Base-by-base conservation (phyloP, 176 grass and related monocot genomes). In the Phoenix dactylifera region DNA sequence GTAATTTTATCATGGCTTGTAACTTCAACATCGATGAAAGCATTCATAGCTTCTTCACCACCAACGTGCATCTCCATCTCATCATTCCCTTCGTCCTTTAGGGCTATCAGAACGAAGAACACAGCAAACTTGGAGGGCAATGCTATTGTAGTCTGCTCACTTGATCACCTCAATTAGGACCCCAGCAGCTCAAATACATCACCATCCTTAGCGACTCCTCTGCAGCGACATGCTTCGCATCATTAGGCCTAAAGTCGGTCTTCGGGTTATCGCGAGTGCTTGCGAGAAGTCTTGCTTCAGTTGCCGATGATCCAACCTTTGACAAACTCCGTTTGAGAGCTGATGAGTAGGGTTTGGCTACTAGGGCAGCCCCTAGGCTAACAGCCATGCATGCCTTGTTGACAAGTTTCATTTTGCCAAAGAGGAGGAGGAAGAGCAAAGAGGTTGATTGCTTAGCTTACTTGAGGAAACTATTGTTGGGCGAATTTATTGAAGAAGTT, bases 121-220 rank as follows among this genome's bases (percentile, higher is more conserved):
- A 44, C 35, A 0, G 10, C 35, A 44, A 14, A 44, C 35, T 3
- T 44, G 35, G 9, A 44, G 2, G 10, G 35, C 35, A 1, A 14
- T 44, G 25, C 4, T n/a, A 23, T 22, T 55, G 23, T 16, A 26
- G 15, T 16, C 24, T 26, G 24, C 57, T 26, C 22, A 10, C 26
- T 18, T 59, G 57, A 18, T 59, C 14, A 58, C 9, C 4, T 67
- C 75, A 95, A 74, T 83, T 95, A 52, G 89, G 85, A 1, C 79
- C 85, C 89, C 85, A 95, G 74, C 85, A 95, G 65, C 76, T 89
- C 61, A 95, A 26, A 66, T 83, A 88, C 79, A 88, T 79, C 76
- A 76, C 79, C 66, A 50, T 76, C 67, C 85, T 79, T 54, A 88
- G 79, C 67, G 85, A 88, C 64, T 88, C 85, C 59, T 44, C 10